Evolutionary conservation across 164 flowering plant species (phyloP), one percentile per base, ranked within the genome.

Genomic region (Berberis vulgaris): DNA sequence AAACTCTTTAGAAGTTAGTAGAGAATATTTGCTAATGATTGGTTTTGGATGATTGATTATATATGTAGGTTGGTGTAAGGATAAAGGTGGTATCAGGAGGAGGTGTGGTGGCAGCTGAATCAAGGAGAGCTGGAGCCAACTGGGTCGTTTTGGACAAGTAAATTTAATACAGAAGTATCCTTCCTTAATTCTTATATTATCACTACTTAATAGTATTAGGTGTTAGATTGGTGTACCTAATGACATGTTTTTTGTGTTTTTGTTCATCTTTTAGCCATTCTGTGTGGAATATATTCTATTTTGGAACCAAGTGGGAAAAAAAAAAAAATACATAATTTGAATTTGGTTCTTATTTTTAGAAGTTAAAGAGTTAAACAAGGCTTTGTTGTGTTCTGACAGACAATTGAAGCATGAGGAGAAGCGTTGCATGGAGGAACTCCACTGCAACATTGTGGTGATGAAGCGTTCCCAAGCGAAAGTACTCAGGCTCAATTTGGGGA

Each of bases 141-240:
- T 93, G 98, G 98, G 92, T 93, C 82, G 60, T 93, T 63, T 78
- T 93, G 84, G 97, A 93, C 91, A 90, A 87, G 98, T 93, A 93
- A 89, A 71, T 78, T 26, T 44, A 43, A 55, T 54, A 71, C 70
- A 68, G 42, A 79, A 63, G 68, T 79, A 76, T 78, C 81, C 72
- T 73, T 74, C 76, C 57, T 72, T 71, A 56, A 45, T 45, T 63
- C 43, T 69, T 55, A 12, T 50, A 26, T 8, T 26, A 46, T 5
- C 6, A 46, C 39, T 3, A 45, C 4, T 6, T 3, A 2, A 13
- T 12, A 40, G 9, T 41, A 8, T 10, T 6, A 8, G 45, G 9
- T 7, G 45, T 58, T 57, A 26, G 40, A 26, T 26, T 59, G 8
- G 49, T 46, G 49, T 46, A 46, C 5, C 49, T 46, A 46, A 8